Evolutionary conservation across 805 yeast species (phyloP).

Genomic region (Hanseniaspora nectarophila): DNA sequence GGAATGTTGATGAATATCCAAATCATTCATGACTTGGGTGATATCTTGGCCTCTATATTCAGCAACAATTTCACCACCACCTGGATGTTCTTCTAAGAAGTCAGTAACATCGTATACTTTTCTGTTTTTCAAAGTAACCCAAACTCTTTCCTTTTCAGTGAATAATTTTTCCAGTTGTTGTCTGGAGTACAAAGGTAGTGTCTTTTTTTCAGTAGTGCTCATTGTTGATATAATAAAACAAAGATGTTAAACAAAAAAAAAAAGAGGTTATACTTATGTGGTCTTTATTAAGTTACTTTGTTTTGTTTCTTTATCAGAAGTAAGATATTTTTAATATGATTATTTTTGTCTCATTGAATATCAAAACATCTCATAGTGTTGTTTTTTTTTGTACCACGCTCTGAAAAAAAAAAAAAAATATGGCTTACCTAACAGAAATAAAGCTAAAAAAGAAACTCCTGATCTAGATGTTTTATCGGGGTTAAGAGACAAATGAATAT

Average conservation of each 20-base stretch:
- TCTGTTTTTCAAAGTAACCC: constrained; percentile 71
- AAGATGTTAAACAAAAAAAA: neutral
- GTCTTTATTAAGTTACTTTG: too few relatives aligned
- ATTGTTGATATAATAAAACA: constrained; percentile 1
- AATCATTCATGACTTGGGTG: constrained; percentile 42
- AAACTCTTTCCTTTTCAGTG: constrained; percentile 41
- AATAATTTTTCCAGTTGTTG: constrained; percentile 44
- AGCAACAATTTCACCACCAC: constrained; percentile 61
- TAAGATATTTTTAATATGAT: too few relatives aligned
- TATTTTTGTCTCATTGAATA: too few relatives aligned
- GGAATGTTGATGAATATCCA: constrained; percentile 62
- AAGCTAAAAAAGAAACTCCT: too few relatives aligned
- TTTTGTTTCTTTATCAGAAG: too few relatives aligned
- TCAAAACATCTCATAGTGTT: too few relatives aligned
- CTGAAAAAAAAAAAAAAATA: too few relatives aligned
- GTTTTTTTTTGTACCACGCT: too few relatives aligned
- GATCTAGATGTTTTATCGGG: too few relatives aligned
- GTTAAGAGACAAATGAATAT: too few relatives aligned
- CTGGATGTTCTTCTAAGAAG: constrained; percentile 41
- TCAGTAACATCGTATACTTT: constrained; percentile 72
- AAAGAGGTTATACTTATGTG: too few relatives aligned
- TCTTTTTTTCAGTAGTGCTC: constrained; percentile 17
- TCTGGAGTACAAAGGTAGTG: constrained; percentile 52
- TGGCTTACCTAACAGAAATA: too few relatives aligned
- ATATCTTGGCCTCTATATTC: constrained; percentile 75